Evolutionary conservation across 1,284 basidiomycete genomes (phyloP).

Genomic region (Xerocomus minutiporus): DNA sequence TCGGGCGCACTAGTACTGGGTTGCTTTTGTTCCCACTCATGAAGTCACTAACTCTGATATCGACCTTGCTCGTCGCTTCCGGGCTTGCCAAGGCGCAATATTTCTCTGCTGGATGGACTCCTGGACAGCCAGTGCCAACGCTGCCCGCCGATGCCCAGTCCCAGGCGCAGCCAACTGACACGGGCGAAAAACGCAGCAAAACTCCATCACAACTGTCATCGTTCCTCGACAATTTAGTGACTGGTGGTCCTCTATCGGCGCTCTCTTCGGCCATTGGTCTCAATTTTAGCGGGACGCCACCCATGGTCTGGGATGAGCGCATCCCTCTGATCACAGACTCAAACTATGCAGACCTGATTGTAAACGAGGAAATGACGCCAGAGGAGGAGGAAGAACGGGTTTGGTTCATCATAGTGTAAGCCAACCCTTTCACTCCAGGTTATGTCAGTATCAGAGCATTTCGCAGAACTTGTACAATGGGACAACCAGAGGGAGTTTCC

Average conservation of each 20-base stretch:
- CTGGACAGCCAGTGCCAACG: slow-evolving; percentile 53
- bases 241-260: slow-evolving; percentile 42
- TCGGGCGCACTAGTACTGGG: not conserved
- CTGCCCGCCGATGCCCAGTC: slow-evolving; percentile 15
- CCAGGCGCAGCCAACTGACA: slow-evolving; percentile 20
- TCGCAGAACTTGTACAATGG: slow-evolving; percentile 56
- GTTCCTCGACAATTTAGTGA: slow-evolving; percentile 28
- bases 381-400: slow-evolving; percentile 62
- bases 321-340: slow-evolving; percentile 72
- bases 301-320: slow-evolving; percentile 59
- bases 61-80: slow-evolving; percentile 35
- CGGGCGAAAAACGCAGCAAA: slow-evolving; percentile 10
- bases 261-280: slow-evolving; percentile 57
- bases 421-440: slow-evolving; percentile 10
- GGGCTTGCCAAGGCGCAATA: slow-evolving; percentile 55
- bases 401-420: slow-evolving; percentile 72
- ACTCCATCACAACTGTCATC: slow-evolving; percentile 11
- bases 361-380: slow-evolving; percentile 56
- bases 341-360: slow-evolving; percentile 64
- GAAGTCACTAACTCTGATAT: slow-evolving; percentile 40
- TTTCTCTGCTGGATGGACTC: slow-evolving; percentile 73
- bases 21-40: slow-evolving; percentile 31
- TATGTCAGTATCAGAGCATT: not conserved
- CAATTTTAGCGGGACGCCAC: slow-evolving; percentile 61
- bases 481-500: slow-evolving; percentile 58